Evolutionary conservation across 768 basidiomycete genomes (phyloP).

Genomic region (Mycena belliarum): DNA sequence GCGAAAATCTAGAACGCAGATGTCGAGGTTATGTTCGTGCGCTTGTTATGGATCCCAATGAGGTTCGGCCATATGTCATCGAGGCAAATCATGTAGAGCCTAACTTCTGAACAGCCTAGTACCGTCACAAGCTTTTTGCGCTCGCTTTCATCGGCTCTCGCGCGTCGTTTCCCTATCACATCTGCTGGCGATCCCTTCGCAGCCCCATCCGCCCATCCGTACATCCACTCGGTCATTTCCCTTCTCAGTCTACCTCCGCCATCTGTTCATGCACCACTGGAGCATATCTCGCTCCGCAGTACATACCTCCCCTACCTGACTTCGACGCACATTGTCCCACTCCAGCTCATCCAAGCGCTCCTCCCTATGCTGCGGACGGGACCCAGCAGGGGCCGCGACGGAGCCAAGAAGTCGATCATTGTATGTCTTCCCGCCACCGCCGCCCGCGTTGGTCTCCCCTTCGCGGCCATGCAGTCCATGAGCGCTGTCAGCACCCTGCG

Average conservation of each 20-base stretch:
- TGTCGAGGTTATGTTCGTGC: constrained; percentile 79
- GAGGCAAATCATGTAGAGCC: not conserved
- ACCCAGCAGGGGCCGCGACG: constrained; percentile 55
- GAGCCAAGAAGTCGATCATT: constrained; percentile 61
- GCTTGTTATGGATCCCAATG: constrained; percentile 76
- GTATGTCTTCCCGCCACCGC: constrained; percentile 76
- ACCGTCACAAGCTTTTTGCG: constrained; percentile 77
- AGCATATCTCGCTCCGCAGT: constrained; percentile 63
- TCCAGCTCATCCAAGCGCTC: constrained; percentile 74
- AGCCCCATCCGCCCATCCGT: constrained; percentile 62
- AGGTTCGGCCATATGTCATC: constrained; percentile 45
- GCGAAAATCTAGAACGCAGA: constrained; percentile 59
- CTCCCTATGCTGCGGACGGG: constrained; percentile 74
- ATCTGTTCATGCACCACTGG: constrained; percentile 60
- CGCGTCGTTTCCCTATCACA: constrained; percentile 79
- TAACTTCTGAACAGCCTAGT: constrained; percentile 50
- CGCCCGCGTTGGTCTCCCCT: constrained; percentile 75
- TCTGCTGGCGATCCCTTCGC: constrained; percentile 80
- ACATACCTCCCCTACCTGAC: constrained; percentile 72
- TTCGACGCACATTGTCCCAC: constrained; percentile 74
- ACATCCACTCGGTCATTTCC: constrained; percentile 79
- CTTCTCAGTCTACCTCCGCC: constrained; percentile 59
- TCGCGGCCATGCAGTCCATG: constrained; percentile 68
- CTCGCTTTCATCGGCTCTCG: constrained; percentile 76
- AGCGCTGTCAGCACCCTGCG: constrained; percentile 72